Percentiles rank a stretch among this genome's conserved stretches.
Conservation (phyloP, 2,329 filamentous ascomycete genomes). For the Fusarium sp. region DNA sequence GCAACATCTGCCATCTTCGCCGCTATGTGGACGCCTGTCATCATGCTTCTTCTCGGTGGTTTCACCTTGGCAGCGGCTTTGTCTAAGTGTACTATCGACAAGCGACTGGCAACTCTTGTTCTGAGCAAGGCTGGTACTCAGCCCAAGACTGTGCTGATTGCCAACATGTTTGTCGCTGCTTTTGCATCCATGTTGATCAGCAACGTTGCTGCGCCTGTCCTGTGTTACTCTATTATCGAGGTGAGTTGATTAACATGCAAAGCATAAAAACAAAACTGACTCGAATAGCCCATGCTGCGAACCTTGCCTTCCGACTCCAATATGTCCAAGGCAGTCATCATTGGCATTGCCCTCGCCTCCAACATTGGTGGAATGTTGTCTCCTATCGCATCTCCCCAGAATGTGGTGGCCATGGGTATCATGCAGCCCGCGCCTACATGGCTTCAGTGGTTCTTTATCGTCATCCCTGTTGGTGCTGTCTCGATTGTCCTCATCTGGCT, state of each 20-base stretch:
- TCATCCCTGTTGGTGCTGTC: constrained; percentile 90
- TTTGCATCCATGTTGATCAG: constrained; percentile 99
- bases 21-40: constrained; percentile 99
- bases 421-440: constrained; percentile 93
- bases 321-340: constrained; percentile 94
- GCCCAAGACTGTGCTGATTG: constrained; percentile 89
- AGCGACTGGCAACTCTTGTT: constrained; percentile 95
- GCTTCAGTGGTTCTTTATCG: constrained; percentile 97
- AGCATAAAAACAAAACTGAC: constrained; percentile 22
- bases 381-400: constrained; percentile 96
- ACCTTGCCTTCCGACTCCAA: constrained; percentile 90
- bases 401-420: constrained; percentile 95
- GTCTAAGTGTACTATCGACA: constrained; percentile 97
- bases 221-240: constrained; percentile 98
- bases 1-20: constrained; percentile 89
- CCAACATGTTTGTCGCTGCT: constrained; percentile 98
- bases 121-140: constrained; percentile 95
- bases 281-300: constrained; percentile 82
- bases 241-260: constrained; percentile 58
- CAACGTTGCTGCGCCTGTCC: constrained; percentile 95
- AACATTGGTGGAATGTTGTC: constrained; percentile 98
- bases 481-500: constrained; percentile 91
- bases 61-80: constrained; percentile 96
- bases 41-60: constrained; percentile 95
- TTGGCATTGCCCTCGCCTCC: constrained; percentile 93